Percentiles rank a stretch among this genome's conserved stretches.
These are phyloP conservation scores for Ceratobasidium sp. DNA, from an alignment of 1,284 basidiomycete species.

Conservation along the genomic window DNA sequence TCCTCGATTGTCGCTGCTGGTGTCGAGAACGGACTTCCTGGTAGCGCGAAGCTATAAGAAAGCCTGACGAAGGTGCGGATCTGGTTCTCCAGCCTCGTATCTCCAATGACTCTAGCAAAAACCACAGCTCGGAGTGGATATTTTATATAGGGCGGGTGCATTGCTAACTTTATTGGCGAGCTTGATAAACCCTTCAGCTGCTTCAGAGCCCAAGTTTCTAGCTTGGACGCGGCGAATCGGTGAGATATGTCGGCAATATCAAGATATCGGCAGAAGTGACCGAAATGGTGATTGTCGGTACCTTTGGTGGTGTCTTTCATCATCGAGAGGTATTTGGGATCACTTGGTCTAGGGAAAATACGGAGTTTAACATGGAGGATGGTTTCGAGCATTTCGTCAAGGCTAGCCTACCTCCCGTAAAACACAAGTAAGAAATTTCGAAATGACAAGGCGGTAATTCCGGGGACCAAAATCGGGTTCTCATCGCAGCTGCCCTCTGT, in stretches of 20 bases:
- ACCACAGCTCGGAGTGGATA: neutral
- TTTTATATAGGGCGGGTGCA: neutral
- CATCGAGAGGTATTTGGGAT: neutral
- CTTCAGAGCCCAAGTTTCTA: conserved; percentile 16
- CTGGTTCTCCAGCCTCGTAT: neutral
- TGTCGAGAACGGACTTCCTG: neutral
- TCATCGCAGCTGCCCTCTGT: conserved; percentile 8
- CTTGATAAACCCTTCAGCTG: neutral
- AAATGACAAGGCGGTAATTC: no score
- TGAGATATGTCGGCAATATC: conserved; percentile 17
- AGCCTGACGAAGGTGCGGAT: neutral
- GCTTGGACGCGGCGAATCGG: neutral
- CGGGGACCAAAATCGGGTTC: neutral
- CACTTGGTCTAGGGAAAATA: neutral
- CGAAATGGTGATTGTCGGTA: neutral
- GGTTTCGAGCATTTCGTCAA: no score
- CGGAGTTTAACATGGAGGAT: no score
- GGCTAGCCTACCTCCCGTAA: no score
- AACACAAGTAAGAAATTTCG: no score
- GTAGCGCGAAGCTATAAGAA: no score
- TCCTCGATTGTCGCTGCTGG: neutral
- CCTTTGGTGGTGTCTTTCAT: neutral
- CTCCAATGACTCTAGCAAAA: neutral
- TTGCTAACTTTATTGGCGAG: neutral
- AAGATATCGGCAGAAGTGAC: neutral